phyloP scores from a whole-genome alignment of 768 basidiomycete species.

The Trametes meyenii region DNA sequence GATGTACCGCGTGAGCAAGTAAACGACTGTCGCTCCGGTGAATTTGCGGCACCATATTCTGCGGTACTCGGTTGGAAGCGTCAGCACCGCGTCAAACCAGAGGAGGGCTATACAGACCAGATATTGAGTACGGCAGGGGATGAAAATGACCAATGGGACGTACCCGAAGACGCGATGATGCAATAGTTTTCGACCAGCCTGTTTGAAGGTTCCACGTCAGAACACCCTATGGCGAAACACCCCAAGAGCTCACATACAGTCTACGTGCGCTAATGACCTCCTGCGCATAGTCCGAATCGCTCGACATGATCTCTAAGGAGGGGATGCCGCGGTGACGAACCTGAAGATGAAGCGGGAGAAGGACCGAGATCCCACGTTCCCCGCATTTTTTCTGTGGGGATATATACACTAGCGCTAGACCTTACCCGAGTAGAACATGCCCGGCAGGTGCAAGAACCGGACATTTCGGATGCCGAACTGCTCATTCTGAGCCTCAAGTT shows the following conservation, averaged over 20 bases:
- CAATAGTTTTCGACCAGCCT: conserved; percentile 10
- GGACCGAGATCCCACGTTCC: too few species aligned
- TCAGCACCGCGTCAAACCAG: conserved; percentile 8
- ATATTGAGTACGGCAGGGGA: neutral
- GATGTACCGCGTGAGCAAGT: conserved; percentile 1
- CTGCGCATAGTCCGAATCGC: too few species aligned
- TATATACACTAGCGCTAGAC: too few species aligned
- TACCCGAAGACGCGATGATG: conserved; percentile 8
- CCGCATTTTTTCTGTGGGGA: too few species aligned
- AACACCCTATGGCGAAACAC: too few species aligned
- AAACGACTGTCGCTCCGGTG: conserved; percentile 3
- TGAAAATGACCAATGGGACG: neutral
- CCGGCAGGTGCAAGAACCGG: too few species aligned
- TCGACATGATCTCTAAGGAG: too few species aligned
- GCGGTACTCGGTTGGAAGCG: conserved; percentile 1
- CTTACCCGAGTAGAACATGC: too few species aligned
- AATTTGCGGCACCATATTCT: conserved; percentile 13
- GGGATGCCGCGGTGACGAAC: too few species aligned
- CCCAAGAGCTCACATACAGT: neutral
- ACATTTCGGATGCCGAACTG: too few species aligned
- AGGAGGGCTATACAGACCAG: neutral
- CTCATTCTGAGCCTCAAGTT: too few species aligned
- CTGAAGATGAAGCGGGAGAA: too few species aligned
- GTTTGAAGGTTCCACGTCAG: neutral
- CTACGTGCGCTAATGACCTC: neutral